phyloP scores from a whole-genome alignment of 2,329 filamentous ascomycete species.

The Paradendryphiella salina region DNA sequence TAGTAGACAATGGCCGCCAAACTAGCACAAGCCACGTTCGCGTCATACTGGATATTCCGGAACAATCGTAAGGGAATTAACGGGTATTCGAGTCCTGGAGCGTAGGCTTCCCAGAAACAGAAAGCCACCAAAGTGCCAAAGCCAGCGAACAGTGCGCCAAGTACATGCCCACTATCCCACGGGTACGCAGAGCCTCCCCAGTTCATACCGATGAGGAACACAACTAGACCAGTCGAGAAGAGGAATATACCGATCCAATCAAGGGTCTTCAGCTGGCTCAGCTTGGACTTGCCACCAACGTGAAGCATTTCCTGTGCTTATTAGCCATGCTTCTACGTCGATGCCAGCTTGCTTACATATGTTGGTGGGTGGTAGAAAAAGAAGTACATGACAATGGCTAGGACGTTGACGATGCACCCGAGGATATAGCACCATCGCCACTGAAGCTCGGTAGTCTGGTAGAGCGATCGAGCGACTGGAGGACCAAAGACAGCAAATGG shows the following conservation, averaged over 20 bases:
- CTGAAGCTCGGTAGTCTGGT: slow-evolving; percentile 35
- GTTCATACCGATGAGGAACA: slow-evolving; percentile 54
- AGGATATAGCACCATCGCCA: slow-evolving; percentile 43
- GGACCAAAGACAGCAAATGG: slow-evolving; percentile 41
- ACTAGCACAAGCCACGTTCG: slow-evolving; percentile 39
- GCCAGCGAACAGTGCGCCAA: slow-evolving; percentile 42
- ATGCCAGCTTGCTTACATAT: slow-evolving; percentile 26
- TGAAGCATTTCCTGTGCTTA: slow-evolving; percentile 40
- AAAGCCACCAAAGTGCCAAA: slow-evolving; percentile 40
- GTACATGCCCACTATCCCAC: slow-evolving; percentile 43
- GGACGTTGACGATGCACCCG: slow-evolving; percentile 35
- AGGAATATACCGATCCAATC: slow-evolving; percentile 55
- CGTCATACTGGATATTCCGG: slow-evolving; percentile 40
- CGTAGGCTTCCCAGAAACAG: slow-evolving; percentile 37
- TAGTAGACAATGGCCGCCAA: slow-evolving; percentile 44
- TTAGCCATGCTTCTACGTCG: not conserved
- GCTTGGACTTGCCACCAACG: slow-evolving; percentile 40
- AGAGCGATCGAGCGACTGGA: slow-evolving; percentile 36
- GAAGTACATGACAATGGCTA: slow-evolving; percentile 37
- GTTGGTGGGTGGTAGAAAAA: slow-evolving; percentile 46
- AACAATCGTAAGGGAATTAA: slow-evolving; percentile 47
- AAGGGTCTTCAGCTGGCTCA: slow-evolving; percentile 45
- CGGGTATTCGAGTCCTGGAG: slow-evolving; percentile 38
- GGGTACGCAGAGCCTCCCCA: slow-evolving; percentile 47
- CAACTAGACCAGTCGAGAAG: slow-evolving; percentile 51